Percentiles rank a stretch among this genome's conserved stretches.
Conservation (phyloP, 2,329 filamentous ascomycete species). For the Botrytis tulipae region DNA sequence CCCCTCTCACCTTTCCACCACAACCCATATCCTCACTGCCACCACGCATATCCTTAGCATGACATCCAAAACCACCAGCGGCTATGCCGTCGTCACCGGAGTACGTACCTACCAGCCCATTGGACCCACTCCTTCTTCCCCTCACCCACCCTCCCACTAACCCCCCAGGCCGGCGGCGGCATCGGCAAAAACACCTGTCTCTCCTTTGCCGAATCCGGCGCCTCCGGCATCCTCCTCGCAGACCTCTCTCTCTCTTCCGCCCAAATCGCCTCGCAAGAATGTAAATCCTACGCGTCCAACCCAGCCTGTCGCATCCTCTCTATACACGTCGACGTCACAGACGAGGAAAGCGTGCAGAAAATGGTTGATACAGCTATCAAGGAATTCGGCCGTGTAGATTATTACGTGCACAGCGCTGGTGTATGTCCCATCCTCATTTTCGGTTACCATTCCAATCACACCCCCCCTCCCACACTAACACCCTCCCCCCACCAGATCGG, state of each 20-base stretch:
- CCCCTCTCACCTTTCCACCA: neutral
- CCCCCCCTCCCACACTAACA: too few species aligned
- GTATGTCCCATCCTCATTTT: neutral
- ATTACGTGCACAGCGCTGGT: conserved; percentile 52
- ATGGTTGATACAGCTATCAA: conserved; percentile 37
- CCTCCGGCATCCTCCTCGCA: conserved; percentile 31
- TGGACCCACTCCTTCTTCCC: too few species aligned
- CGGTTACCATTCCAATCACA: too few species aligned
- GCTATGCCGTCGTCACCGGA: neutral
- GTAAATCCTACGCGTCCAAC: conserved; percentile 32
- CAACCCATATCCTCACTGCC: neutral
- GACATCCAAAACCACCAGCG: neutral
- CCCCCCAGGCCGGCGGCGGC: neutral
- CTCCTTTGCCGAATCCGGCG: conserved; percentile 1
- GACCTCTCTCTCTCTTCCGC: conserved; percentile 28
- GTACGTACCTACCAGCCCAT: neutral
- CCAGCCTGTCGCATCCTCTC: conserved; percentile 30
- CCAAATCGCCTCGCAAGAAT: conserved; percentile 28
- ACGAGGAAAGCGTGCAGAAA: conserved; percentile 26
- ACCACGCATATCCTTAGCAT: neutral
- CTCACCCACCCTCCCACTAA: neutral
- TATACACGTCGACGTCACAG: conserved; percentile 25
- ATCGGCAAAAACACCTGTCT: neutral
- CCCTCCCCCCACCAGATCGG: neutral
- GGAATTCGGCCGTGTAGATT: conserved; percentile 51